Percentiles rank a stretch among this genome's conserved stretches.
Conservation (phyloP, 2,329 filamentous ascomycete species). For the Cladophialophora bantiana region DNA sequence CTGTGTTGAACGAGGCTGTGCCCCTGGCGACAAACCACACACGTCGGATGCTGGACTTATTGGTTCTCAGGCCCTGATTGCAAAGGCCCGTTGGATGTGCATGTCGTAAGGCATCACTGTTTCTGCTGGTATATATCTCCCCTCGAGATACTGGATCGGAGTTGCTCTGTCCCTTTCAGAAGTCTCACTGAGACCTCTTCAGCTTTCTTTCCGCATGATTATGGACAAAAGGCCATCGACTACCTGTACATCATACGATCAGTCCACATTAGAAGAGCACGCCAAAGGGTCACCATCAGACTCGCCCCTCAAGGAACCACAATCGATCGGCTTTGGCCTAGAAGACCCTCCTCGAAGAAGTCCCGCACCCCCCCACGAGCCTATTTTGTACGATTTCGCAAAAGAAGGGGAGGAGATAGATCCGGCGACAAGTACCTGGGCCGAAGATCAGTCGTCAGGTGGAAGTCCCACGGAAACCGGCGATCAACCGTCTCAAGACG, state of each 20-base stretch:
- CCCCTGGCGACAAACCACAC: conserved; percentile 9
- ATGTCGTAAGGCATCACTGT: conserved; percentile 17
- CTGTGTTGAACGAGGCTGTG: conserved; percentile 31
- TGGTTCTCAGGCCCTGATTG: conserved; percentile 5
- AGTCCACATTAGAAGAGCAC: conserved; percentile 21
- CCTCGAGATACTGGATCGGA: conserved; percentile 1
- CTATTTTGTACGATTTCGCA: not conserved
- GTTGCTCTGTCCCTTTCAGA: conserved; percentile 6
- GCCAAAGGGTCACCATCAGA: conserved; percentile 7
- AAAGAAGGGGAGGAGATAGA: conserved; percentile 11
- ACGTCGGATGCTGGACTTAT: conserved; percentile 11
- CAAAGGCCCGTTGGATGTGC: conserved; percentile 4
- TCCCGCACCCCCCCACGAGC: conserved; percentile 8
- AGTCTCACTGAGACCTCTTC: conserved; percentile 5
- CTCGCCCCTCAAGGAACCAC: conserved; percentile 1
- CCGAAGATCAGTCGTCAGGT: conserved; percentile 15
- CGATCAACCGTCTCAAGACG: conserved; percentile 8
- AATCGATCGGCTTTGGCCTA: conserved; percentile 1
- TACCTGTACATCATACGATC: conserved; percentile 19
- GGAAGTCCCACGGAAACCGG: conserved; percentile 14
- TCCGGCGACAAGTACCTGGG: not conserved
- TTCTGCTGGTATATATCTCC: conserved; percentile 18
- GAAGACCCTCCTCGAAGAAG: not conserved
- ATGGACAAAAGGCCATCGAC: conserved; percentile 28
- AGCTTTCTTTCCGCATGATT: conserved; percentile 10